A percentile compares a stretch with the other conserved stretches of the same genome.
Evolutionary conservation across 2,329 filamentous ascomycete species (phyloP).

Genomic region (Fusarium foetens): DNA sequence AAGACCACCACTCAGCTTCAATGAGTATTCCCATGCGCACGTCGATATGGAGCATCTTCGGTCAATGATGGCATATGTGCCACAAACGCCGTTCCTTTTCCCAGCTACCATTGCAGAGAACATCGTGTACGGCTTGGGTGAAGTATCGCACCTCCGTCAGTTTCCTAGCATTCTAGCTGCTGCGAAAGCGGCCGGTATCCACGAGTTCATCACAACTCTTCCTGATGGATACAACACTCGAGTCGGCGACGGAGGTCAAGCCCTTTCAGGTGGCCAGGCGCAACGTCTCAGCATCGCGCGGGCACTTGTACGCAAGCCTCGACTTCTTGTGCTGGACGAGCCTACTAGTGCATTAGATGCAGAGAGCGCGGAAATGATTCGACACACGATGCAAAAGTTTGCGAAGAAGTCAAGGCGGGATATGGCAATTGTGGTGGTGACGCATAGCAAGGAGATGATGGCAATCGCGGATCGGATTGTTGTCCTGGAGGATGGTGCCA

Average conservation of each 20-base stretch:
- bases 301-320: slow-evolving; percentile 76
- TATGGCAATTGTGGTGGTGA: slow-evolving; percentile 82
- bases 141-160: slow-evolving; percentile 61
- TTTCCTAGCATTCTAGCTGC: slow-evolving; percentile 59
- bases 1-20: slow-evolving; percentile 63
- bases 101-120: slow-evolving; percentile 81
- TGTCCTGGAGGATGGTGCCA: slow-evolving; percentile 73
- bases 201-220: slow-evolving; percentile 80
- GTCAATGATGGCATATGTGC: slow-evolving; percentile 72
- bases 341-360: slow-evolving; percentile 84
- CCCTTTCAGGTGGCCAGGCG: slow-evolving; percentile 82
- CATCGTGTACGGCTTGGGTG: slow-evolving; percentile 79
- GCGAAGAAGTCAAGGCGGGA: slow-evolving; percentile 51
- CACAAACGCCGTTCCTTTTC: slow-evolving; percentile 80
- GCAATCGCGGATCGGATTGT: slow-evolving; percentile 77
- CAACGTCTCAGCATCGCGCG: slow-evolving; percentile 85
- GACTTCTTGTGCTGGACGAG: slow-evolving; percentile 84
- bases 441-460: slow-evolving; percentile 90
- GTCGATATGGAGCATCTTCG: slow-evolving; percentile 71
- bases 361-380: slow-evolving; percentile 71
- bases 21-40: slow-evolving; percentile 63
- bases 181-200: slow-evolving; percentile 71
- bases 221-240: slow-evolving; percentile 69
- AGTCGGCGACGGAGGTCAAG: slow-evolving; percentile 79
- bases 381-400: slow-evolving; percentile 68